These are phyloP conservation scores for Diaporthe vexans DNA, from an alignment of 2,329 filamentous ascomycete species.

Conservation along the genomic window DNA sequence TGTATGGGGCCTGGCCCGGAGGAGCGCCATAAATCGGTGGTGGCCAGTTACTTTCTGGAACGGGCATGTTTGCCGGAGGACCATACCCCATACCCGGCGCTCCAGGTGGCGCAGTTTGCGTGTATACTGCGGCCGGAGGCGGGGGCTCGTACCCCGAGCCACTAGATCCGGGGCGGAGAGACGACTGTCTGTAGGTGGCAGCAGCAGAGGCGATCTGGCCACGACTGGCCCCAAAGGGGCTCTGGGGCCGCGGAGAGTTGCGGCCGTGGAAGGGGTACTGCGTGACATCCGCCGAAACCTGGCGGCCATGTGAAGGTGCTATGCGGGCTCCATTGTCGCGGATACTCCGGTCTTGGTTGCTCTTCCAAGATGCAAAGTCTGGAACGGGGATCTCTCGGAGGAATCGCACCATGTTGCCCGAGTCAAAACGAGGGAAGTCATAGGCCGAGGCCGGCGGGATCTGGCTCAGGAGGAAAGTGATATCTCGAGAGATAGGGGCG, in stretches of 20 bases:
- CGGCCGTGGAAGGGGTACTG: slow-evolving; percentile 45
- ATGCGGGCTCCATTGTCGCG: slow-evolving; percentile 48
- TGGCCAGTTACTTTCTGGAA: slow-evolving; percentile 39
- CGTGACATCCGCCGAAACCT: slow-evolving; percentile 44
- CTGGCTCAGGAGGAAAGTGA: slow-evolving; percentile 76
- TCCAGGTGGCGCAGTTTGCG: slow-evolving; percentile 35
- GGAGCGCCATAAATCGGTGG: slow-evolving; percentile 36
- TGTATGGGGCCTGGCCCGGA: slow-evolving; percentile 29
- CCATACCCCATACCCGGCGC: slow-evolving; percentile 35
- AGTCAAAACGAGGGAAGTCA: slow-evolving; percentile 77
- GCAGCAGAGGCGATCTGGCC: slow-evolving; percentile 55
- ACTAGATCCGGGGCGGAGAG: slow-evolving; percentile 63
- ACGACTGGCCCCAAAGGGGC: slow-evolving; percentile 59
- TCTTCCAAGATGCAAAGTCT: slow-evolving; percentile 69
- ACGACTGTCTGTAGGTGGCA: slow-evolving; percentile 65
- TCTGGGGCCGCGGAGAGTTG: slow-evolving; percentile 56
- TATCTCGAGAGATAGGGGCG: slow-evolving; percentile 79
- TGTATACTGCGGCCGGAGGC: slow-evolving; percentile 51
- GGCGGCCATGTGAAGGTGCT: slow-evolving; percentile 44
- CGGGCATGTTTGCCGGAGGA: slow-evolving; percentile 25
- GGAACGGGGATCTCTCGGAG: slow-evolving; percentile 78
- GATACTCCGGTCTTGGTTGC: slow-evolving; percentile 49
- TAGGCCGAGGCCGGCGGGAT: slow-evolving; percentile 82
- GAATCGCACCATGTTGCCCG: slow-evolving; percentile 79
- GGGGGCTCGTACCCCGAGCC: slow-evolving; percentile 57